phyloP scores from a whole-genome alignment of 1,139 yeast genomes.

The Debaryomyces psychrophilus region DNA sequence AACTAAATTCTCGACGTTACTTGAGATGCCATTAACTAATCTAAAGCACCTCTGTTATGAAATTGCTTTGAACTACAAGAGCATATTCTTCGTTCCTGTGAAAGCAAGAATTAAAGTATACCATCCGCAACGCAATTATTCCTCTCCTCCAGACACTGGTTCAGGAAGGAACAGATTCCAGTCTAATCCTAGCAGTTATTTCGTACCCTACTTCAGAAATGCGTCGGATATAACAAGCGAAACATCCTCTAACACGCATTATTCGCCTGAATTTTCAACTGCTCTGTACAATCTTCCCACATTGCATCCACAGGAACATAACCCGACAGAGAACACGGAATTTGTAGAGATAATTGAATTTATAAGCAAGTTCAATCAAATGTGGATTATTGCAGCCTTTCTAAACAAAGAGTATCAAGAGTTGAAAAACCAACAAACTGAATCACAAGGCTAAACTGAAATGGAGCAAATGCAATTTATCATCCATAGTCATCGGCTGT shows the following conservation, averaged over 20 bases:
- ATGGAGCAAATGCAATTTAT: background rate
- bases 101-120: background rate
- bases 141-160: background rate
- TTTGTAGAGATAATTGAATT: conserved; percentile 15
- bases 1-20: conserved; percentile 13
- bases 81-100: conserved; percentile 25
- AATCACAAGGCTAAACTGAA: background rate
- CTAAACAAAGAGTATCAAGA: conserved; percentile 20
- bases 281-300: background rate
- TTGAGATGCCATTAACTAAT: conserved; percentile 26
- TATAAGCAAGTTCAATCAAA: conserved; percentile 24
- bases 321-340: conserved; percentile 5
- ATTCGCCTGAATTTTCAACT: background rate
- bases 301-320: conserved; percentile 9
- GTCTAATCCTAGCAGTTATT: background rate
- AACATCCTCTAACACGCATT: background rate
- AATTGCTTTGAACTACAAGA: conserved; percentile 24
- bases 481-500: background rate
- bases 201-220: background rate
- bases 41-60: conserved; percentile 23
- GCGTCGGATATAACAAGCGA: background rate
- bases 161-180: background rate
- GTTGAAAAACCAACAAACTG: background rate
- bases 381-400: conserved; percentile 29
- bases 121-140: background rate